Conservation (phyloP, 108 stramenopile genomes). For the Bacterosira constricta region DNA sequence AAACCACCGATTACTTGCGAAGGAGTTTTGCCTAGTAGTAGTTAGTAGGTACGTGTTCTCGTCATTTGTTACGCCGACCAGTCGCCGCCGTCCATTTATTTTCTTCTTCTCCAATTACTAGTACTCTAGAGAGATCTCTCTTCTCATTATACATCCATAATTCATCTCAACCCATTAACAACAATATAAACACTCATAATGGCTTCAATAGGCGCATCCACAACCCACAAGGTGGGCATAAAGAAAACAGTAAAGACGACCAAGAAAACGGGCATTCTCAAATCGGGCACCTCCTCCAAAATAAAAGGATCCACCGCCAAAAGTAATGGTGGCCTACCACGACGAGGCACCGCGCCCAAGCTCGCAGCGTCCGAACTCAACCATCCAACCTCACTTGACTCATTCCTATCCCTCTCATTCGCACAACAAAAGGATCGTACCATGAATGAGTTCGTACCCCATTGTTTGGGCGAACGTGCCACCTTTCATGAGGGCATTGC, state of each 20-base stretch:
- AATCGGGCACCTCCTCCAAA: constrained; percentile 34
- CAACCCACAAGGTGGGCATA: constrained; percentile 54
- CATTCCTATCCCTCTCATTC: constrained; percentile 23
- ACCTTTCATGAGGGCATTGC: constrained; percentile 53
- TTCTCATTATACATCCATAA: too few species aligned
- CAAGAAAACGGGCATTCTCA: constrained; percentile 40
- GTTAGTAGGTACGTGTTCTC: too few species aligned
- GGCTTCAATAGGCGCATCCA: constrained; percentile 61
- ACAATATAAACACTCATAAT: constrained; percentile 12
- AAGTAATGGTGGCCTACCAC: constrained; percentile 15
- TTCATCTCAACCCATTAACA: too few species aligned
- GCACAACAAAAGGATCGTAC: constrained; percentile 48
- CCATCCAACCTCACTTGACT: constrained; percentile 51
- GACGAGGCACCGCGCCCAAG: constrained; percentile 61
- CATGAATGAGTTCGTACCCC: constrained; percentile 55
- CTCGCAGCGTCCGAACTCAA: constrained; percentile 56
- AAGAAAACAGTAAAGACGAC: constrained; percentile 13
- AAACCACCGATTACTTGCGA: too few species aligned
- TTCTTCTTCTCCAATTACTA: background rate
- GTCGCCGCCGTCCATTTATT: too few species aligned
- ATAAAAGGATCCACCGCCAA: background rate
- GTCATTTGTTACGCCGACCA: too few species aligned
- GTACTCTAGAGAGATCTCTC: too few species aligned
- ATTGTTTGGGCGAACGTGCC: constrained; percentile 67
- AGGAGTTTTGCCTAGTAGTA: too few species aligned